Evolutionary conservation across 2,329 filamentous ascomycete species (phyloP), one percentile per base, ranked within the genome.

Genomic region (Colletotrichum lindemuthianum): DNA sequence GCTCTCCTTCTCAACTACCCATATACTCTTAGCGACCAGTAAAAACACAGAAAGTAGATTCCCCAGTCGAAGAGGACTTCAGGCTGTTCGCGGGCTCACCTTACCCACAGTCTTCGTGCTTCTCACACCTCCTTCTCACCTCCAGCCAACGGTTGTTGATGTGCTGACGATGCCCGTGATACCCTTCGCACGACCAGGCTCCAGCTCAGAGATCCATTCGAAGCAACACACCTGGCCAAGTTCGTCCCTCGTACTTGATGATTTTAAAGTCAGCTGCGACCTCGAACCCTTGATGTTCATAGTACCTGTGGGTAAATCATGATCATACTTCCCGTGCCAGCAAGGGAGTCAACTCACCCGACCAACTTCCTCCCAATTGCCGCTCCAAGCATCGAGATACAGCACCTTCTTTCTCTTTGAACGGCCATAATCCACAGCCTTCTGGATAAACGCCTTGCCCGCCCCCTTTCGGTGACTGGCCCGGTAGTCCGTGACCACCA

Each of bases 321-420:
- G 8, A 64, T 43, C 37, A 36, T 8, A 1, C 4, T 33, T 8
- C 11, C 3, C 13, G 3, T 0, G 1, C 8, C 1, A 33, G 7
- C 2, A 37, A 15, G 32, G 2, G 6, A 0, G 0, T 16, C 2
- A 13, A 50, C 60, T 55, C n/a, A 60, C 60, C 33, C 13, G 2
- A 69, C 68, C 49, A 75, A 51, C 24, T 68, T 69, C 33, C 67
- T 61, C 32, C 67, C 63, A 11, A 11, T 68, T 72, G 44, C 73
- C 70, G 6, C 67, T 65, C 72, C 72, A 74, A 41, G 70, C 73
- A 43, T 74, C 72, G 7, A 76, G 58, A 53, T 69, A 75, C 8
- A 74, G 63, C 8, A 60, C 58, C 34, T 43, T 60, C 51, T 67
- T 70, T 4, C 59, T 66, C 32, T 48, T 41, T n/a, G 33, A 13